Conservation (phyloP, 768 basidiomycete species). For the Aureoboletus auriporus region DNA sequence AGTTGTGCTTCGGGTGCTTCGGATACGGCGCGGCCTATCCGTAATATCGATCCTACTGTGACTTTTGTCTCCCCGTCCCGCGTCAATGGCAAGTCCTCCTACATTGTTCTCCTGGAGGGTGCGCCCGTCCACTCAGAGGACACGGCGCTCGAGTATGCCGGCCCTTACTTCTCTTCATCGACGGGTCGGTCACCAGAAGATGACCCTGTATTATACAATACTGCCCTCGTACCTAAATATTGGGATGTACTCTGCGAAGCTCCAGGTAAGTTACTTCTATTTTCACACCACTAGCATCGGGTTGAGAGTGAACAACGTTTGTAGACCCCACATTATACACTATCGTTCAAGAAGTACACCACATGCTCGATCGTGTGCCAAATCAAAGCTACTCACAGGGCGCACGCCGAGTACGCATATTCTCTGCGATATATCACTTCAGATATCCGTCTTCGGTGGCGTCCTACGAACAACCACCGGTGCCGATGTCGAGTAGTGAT, state of each 20-base stretch:
- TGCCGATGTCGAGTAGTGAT: constrained; percentile 8
- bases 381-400: constrained; percentile 17
- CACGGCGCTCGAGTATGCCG: constrained; percentile 32
- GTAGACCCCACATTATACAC: constrained; percentile 64
- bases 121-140: constrained; percentile 50
- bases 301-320: background rate
- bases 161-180: constrained; percentile 27
- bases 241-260: constrained; percentile 59
- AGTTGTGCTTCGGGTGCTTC: background rate
- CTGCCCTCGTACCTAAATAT: constrained; percentile 57
- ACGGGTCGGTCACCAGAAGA: constrained; percentile 23
- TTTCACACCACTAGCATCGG: background rate
- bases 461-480: constrained; percentile 7
- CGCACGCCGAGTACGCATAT: constrained; percentile 35
- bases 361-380: constrained; percentile 25
- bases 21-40: constrained; percentile 47
- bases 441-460: constrained; percentile 31
- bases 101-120: constrained; percentile 49
- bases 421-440: constrained; percentile 60
- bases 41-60: constrained; percentile 61
- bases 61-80: constrained; percentile 52
- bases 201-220: constrained; percentile 50
- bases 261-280: constrained; percentile 38
- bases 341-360: constrained; percentile 60
- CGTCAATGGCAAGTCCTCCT: constrained; percentile 51